Base-by-base conservation (phyloP, 345 rosid genomes). In the Dipteronia dyeriana region DNA sequence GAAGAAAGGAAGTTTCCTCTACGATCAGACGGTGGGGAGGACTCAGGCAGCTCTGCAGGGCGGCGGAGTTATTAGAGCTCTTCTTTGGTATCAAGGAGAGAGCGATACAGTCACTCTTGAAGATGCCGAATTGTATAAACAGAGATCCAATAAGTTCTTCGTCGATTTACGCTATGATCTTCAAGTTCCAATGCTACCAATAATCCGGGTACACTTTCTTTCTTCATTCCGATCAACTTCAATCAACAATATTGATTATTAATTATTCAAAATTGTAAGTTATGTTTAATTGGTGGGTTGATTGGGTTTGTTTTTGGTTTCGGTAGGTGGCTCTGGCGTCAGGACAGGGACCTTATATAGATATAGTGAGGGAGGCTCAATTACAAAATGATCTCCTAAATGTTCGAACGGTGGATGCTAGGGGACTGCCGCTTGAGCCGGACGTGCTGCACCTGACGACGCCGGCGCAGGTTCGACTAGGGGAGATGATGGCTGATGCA, bases 31-130 rank as follows among this genome's bases (percentile, higher is more conserved):
- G 81, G 85, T 93, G 65, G 73, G 70, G 80, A 85, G 97, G 20
- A 88, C 91, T 0, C 81, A 66, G 51, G 84, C 72, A 68, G 86
- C 87, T 34, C 70, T 78, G 43, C 85, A 67, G 22, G 78, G 77
- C 16, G 88, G 94, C 1, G 91, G 89, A n/a, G 87, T 75, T 49
- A 86, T 88, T 22, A 72, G 77, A 83, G 88, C 83, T 25, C 80
- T 93, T 82, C 86, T 96, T 70, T 94, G 99, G 99, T 96, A 83
- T 77, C 97, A 94, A 79, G 99, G 99, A 49, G 98, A 94, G 83
- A 83, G 89, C 14, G 98, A 92, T 81, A 79, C 97, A 14, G 51
- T 25, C 23, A 76, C 22, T 51, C 74, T 72, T 59, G 80, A 81
- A 5, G 95, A 91, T 70, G 92, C 90, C 12, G 87, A 78, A 16